Conservation (phyloP, 495 filamentous ascomycete genomes). For the Emericellopsis terricola region DNA sequence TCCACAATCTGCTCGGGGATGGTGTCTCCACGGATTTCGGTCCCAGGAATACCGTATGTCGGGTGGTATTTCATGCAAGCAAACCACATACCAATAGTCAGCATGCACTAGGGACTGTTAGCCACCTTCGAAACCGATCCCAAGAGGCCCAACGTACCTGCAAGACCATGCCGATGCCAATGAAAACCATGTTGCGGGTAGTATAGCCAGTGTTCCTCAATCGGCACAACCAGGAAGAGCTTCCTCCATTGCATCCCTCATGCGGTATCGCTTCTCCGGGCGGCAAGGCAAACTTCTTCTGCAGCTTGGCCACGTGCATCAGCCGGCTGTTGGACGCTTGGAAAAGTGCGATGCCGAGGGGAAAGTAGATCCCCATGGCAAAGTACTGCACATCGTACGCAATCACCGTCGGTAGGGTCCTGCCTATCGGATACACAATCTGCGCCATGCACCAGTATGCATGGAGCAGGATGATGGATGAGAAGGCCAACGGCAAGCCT, state of each 20-base stretch:
- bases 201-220: constrained; percentile 19
- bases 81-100: constrained; percentile 36
- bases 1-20: constrained; percentile 21
- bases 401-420: constrained; percentile 19
- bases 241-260: constrained; percentile 9
- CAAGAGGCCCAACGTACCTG: constrained; percentile 16
- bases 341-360: constrained; percentile 44
- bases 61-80: constrained; percentile 40
- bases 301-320: constrained; percentile 30
- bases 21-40: constrained; percentile 24
- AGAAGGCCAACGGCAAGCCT: constrained; percentile 31
- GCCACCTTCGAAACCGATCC: not conserved
- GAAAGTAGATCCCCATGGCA: constrained; percentile 48
- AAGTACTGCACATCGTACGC: constrained; percentile 52
- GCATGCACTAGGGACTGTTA: constrained; percentile 21
- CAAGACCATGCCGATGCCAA: constrained; percentile 23
- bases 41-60: constrained; percentile 8
- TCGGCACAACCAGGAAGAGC: constrained; percentile 9
- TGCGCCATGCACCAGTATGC: constrained; percentile 37
- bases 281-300: constrained; percentile 16
- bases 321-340: constrained; percentile 42
- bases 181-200: constrained; percentile 16
- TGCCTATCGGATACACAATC: constrained; percentile 37
- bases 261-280: constrained; percentile 7
- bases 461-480: constrained; percentile 36